Evolutionary conservation across 1,139 yeast species (phyloP).

Genomic region (Casaregolazyma lundiana): DNA sequence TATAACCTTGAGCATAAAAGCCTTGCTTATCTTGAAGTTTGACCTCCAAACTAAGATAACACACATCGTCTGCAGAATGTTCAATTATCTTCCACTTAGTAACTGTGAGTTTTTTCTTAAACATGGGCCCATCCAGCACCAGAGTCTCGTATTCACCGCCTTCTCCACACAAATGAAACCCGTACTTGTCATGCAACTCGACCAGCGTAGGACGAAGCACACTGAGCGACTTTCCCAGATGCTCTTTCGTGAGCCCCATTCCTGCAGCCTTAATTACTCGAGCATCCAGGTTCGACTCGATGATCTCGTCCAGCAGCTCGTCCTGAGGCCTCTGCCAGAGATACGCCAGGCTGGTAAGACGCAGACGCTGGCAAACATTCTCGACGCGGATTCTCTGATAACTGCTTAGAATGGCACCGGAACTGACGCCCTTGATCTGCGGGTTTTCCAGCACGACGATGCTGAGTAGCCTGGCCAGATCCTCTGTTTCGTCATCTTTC

Average conservation of each 20-base stretch:
- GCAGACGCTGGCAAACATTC: slow-evolving; percentile 72
- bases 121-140: slow-evolving; percentile 86
- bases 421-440: slow-evolving; percentile 78
- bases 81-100: slow-evolving; percentile 41
- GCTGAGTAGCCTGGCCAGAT: slow-evolving; percentile 51
- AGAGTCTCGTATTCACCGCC: slow-evolving; percentile 97
- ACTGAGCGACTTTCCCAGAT: slow-evolving; percentile 64
- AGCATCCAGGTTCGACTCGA: slow-evolving; percentile 69
- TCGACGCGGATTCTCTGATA: slow-evolving; percentile 93
- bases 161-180: slow-evolving; percentile 94
- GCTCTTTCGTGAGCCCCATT: slow-evolving; percentile 61
- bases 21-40: slow-evolving; percentile 37
- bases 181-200: slow-evolving; percentile 58
- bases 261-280: slow-evolving; percentile 91
- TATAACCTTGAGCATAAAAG: slow-evolving; percentile 21
- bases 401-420: slow-evolving; percentile 91
- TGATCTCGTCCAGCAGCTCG: slow-evolving; percentile 79
- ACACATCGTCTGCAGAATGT: slow-evolving; percentile 58
- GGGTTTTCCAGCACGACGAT: slow-evolving; percentile 54
- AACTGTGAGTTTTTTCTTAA: slow-evolving; percentile 52
- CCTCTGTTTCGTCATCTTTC: slow-evolving; percentile 80
- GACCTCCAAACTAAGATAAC: slow-evolving; percentile 49
- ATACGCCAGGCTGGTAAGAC: slow-evolving; percentile 64
- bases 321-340: slow-evolving; percentile 87
- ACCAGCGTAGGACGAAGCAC: slow-evolving; percentile 58